Conservation (phyloP, 2,329 filamentous ascomycete species). For the Colletotrichum navitas region DNA sequence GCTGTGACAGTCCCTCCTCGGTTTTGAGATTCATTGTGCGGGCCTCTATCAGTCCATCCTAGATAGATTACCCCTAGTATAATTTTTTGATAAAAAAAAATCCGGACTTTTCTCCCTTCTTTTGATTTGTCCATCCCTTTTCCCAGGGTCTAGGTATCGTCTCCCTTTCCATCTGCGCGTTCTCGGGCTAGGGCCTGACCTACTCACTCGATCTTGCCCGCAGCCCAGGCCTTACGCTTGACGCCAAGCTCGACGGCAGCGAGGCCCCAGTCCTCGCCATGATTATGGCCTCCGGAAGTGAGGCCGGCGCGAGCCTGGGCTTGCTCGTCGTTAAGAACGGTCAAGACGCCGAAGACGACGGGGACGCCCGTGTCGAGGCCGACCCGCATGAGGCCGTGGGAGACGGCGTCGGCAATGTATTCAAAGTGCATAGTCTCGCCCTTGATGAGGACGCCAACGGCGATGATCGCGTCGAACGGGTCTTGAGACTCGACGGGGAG, state of each 20-base stretch:
- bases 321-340: constrained; percentile 89
- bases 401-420: constrained; percentile 94
- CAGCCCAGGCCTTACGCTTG: constrained; percentile 87
- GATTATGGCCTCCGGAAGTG: constrained; percentile 79
- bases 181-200: constrained; percentile 1
- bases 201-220: constrained; percentile 72
- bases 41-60: background rate
- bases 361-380: constrained; percentile 91
- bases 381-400: constrained; percentile 92
- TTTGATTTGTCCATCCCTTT: background rate
- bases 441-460: constrained; percentile 97
- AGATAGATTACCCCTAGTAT: background rate
- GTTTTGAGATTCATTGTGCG: background rate
- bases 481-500: constrained; percentile 59
- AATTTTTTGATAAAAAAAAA: background rate
- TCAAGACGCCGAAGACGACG: constrained; percentile 92
- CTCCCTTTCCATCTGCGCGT: constrained; percentile 34
- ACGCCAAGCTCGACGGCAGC: constrained; percentile 94
- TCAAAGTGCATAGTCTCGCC: constrained; percentile 99
- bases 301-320: constrained; percentile 87
- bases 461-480: constrained; percentile 92
- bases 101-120: background rate
- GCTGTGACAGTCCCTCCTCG: background rate
- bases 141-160: background rate
- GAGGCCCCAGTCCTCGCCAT: constrained; percentile 95